A percentile compares a stretch with the other conserved stretches of the same genome.
Evolutionary conservation across 129 eudicot genomes (phyloP).

Genomic region (Ambrosia trifida): DNA sequence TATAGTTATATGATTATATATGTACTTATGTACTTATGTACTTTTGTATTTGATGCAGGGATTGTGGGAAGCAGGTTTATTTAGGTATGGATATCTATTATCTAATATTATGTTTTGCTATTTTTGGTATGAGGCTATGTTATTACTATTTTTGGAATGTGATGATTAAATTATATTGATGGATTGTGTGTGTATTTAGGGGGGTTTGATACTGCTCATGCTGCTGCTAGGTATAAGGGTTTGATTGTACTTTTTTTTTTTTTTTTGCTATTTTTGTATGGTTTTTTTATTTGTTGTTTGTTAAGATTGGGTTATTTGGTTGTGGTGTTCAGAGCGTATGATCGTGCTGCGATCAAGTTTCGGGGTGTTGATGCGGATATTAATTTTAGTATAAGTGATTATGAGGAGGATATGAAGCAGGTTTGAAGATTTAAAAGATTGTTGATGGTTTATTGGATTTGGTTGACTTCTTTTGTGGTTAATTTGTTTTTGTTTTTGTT

Average conservation of each 20-base stretch:
- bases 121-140: constrained; percentile 3
- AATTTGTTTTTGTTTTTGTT: background rate
- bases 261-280: constrained; percentile 5
- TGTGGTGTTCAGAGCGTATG: constrained; percentile 55
- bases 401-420: constrained; percentile 71
- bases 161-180: constrained; percentile 22
- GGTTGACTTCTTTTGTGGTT: background rate
- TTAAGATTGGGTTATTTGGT: background rate
- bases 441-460: background rate
- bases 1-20: background rate
- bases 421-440: constrained; percentile 24
- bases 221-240: constrained; percentile 66
- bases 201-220: constrained; percentile 94
- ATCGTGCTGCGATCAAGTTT: constrained; percentile 74
- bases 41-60: constrained; percentile 60
- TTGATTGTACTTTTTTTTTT: constrained; percentile 4
- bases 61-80: constrained; percentile 87
- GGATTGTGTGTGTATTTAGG: constrained; percentile 38
- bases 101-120: constrained; percentile 15
- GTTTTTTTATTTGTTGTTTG: background rate
- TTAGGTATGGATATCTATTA: constrained; percentile 51
- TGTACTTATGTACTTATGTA: constrained; percentile 34
- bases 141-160: constrained; percentile 21
- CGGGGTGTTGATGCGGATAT: constrained; percentile 78
- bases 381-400: constrained; percentile 55